Base-by-base conservation (phyloP, 2,329 filamentous ascomycete genomes). In the Chaetomium sp. region DNA sequence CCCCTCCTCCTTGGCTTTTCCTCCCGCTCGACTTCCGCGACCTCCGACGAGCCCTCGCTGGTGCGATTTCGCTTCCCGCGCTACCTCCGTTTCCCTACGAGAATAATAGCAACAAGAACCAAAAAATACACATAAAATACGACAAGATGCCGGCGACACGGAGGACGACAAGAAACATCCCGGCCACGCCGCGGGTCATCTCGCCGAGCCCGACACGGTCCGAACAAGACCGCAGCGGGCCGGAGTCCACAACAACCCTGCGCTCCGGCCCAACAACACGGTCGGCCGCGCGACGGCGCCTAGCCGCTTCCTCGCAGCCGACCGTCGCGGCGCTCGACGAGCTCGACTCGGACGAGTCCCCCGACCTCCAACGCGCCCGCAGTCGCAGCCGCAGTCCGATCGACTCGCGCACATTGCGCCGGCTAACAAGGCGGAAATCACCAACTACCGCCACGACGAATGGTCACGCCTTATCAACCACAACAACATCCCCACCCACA, bases 111-210 rank as follows among this genome's bases (percentile, higher is more conserved):
- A 27, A 27, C 19, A 27, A 27, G 19, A 27, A 27, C 19, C 19
- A 27, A 27, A 27, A 27, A 27, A 27, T 3, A 27, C 19, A 27
- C 19, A 27, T 2, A 3, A 27, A 27, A 27, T 27, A 27, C 19
- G 19, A 27, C 19, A 27, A 27, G 2, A 27, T 27, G 19, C 19
- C 85, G 75, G 77, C 81, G 54, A 68, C 76, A 58, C 76, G 74
- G 56, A 70, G 72, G 52, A 75, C 19, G 19, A 27, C 80, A 58
- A 71, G 70, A 61, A 75, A 77, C 63, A 76, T 94, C 56, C 91
- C 91, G 55, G 80, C 81, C 55, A 94, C 87, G 55, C 91, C 91
- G 66, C 86, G 90, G 67, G 88, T 96, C 64, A 95, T 94, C 64
- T 95, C 90, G 10, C 91, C 91, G 42, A 94, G 90, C 54, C 91